Evolutionary conservation across 176 grass and related monocot species (phyloP).

Genomic region (Musa acuminata): DNA sequence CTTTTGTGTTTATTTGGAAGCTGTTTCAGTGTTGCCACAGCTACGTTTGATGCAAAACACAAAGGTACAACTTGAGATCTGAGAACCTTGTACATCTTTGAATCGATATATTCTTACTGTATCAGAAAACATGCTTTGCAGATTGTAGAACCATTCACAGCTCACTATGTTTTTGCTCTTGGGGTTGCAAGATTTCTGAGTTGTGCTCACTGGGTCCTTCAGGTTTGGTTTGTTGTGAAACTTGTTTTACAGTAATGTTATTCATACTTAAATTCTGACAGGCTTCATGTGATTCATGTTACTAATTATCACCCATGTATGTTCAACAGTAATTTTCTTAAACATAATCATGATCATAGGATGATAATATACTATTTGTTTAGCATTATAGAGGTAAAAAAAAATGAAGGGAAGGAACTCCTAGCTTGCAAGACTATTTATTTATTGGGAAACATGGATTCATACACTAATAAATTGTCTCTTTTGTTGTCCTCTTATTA

Average conservation of each 20-base stretch:
- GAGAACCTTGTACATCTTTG: background rate
- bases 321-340: background rate
- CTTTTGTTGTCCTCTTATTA: too few species aligned
- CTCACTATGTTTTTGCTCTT: constrained; percentile 14
- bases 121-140: background rate
- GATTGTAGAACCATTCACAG: constrained; percentile 15
- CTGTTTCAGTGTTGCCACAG: constrained; percentile 9
- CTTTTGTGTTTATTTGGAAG: constrained; percentile 14
- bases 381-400: background rate
- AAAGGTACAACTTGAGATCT: constrained; percentile 3
- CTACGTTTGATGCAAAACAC: constrained; percentile 17
- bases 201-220: constrained; percentile 15
- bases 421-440: background rate
- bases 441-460: too few species aligned
- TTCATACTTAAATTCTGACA: background rate
- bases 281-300: background rate
- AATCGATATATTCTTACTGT: background rate
- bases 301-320: background rate
- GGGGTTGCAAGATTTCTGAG: constrained; percentile 13
- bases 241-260: background rate
- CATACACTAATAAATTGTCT: too few species aligned
- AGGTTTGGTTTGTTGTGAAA: background rate
- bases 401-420: background rate
- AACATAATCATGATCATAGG: background rate
- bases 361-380: background rate